Evolutionary conservation across 371 early-diverging fungal genomes (phyloP), one percentile per base, ranked within the genome.

Genomic region (Phascolomyces articulosus): DNA sequence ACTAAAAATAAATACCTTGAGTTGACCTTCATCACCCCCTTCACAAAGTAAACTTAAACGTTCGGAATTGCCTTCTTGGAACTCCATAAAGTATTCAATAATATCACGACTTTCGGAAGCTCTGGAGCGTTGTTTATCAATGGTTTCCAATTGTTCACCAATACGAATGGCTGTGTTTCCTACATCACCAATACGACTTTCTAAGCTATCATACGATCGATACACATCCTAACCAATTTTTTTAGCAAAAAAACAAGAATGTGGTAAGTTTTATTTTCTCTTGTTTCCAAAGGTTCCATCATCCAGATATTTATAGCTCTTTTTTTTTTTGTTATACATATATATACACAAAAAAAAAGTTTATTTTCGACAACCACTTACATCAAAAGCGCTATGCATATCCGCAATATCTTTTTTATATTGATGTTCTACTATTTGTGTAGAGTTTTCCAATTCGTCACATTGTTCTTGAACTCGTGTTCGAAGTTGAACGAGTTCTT

Each of bases 111-210:
- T 93, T 56, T 96, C 93, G 4, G 90, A 84, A 0, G 97, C 95
- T 15, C 95, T 85, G 51, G 89, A 87, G 59, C 95, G 77, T 66
- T 97, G 96, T 68, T 91, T 94, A 71, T 96, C 96, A 24, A 97
- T 90, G 0, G 92, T 93, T 64, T 98, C 98, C 24, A 98, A 84
- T 71, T 97, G 97, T 71, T 97, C 97, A 79, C 97, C 98, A 59
- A 98, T 95, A 54, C 95, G 87, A 40, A 97, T 90, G n/a, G 97
- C 96, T 11, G 96, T 96, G 70, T 93, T 94, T 66, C 97, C 95
- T 11, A 98, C 96, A 65, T 96, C 94, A 58, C 90, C 89, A 34
- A 97, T 90, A 60, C 95, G 87, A 23, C 84, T 78, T 72, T 98
- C 97, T 38, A 98, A 79, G 40, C 83, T 84, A 66, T 94, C 93